Evolutionary conservation across 2,329 filamentous ascomycete species (phyloP).

Genomic region (Emericellopsis atlantica): DNA sequence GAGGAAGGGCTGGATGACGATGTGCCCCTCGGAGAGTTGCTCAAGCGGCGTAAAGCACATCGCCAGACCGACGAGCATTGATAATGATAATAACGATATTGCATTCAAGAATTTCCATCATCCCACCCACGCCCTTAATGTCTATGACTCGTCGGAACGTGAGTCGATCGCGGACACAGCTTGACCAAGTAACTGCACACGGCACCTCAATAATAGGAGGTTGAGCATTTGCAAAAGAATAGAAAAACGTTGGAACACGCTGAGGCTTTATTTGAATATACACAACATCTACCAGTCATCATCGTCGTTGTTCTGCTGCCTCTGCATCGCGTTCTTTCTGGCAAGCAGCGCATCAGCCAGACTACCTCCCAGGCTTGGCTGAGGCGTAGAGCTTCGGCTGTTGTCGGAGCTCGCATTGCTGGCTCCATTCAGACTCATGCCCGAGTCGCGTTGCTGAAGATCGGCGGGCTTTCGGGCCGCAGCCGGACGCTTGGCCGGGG

Average conservation of each 20-base stretch:
- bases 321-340: slow-evolving; percentile 65
- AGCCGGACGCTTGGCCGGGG: slow-evolving; percentile 68
- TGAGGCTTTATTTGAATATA: slow-evolving; percentile 8
- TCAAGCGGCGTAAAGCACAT: slow-evolving; percentile 36
- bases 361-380: slow-evolving; percentile 58
- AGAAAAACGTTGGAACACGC: slow-evolving; percentile 1
- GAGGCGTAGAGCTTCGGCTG: slow-evolving; percentile 61
- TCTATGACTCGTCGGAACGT: too few relatives aligned
- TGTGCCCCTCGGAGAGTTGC: slow-evolving; percentile 55
- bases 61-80: too few relatives aligned
- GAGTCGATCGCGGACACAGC: too few relatives aligned
- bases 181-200: too few relatives aligned
- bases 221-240: too few relatives aligned
- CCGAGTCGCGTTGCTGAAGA: slow-evolving; percentile 59
- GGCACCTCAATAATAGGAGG: too few relatives aligned
- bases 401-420: slow-evolving; percentile 31
- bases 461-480: slow-evolving; percentile 59
- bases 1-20: slow-evolving; percentile 42
- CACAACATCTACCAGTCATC: slow-evolving; percentile 48
- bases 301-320: slow-evolving; percentile 54
- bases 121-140: too few relatives aligned
- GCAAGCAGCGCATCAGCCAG: slow-evolving; percentile 69
- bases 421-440: slow-evolving; percentile 45
- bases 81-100: too few relatives aligned
- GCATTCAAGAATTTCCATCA: neutral